Evolutionary conservation across 2,329 filamentous ascomycete genomes (phyloP).

Genomic region (Teratosphaeria viscida): DNA sequence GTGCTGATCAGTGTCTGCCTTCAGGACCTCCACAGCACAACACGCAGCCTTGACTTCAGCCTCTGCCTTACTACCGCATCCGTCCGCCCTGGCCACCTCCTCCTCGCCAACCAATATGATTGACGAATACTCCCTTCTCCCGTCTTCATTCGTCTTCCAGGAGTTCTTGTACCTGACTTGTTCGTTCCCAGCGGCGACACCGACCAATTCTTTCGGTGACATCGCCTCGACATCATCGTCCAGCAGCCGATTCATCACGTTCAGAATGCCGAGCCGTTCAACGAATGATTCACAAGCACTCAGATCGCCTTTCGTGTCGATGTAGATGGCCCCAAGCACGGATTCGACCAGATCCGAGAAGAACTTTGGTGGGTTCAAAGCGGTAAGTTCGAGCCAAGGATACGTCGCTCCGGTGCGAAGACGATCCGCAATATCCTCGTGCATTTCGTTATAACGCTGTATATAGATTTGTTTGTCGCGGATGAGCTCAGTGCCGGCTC

Average conservation of each 20-base stretch:
- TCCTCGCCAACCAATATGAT: slow-evolving; percentile 3
- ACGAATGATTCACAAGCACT: slow-evolving; percentile 51
- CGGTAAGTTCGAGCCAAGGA: slow-evolving; percentile 61
- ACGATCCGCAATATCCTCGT: slow-evolving; percentile 38
- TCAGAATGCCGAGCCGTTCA: slow-evolving; percentile 53
- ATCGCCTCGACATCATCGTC: slow-evolving; percentile 42
- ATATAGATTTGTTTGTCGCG: slow-evolving; percentile 36
- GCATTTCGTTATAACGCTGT: slow-evolving; percentile 39
- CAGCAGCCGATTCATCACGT: slow-evolving; percentile 52
- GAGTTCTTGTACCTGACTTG: slow-evolving; percentile 42
- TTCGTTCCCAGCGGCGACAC: slow-evolving; percentile 43
- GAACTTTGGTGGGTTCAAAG: slow-evolving; percentile 61
- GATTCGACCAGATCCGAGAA: slow-evolving; percentile 77
- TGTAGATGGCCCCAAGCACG: slow-evolving; percentile 69
- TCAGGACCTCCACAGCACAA: background rate
- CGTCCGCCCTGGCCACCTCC: background rate
- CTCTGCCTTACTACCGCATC: slow-evolving; percentile 1
- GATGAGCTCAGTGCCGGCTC: slow-evolving; percentile 33
- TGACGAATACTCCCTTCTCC: background rate
- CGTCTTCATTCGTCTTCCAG: background rate
- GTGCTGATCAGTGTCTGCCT: background rate
- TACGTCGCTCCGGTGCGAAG: slow-evolving; percentile 47
- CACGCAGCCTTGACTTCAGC: slow-evolving; percentile 4
- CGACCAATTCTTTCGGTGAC: slow-evolving; percentile 59
- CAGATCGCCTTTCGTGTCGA: slow-evolving; percentile 57